These are phyloP conservation scores for Torulaspora pretoriensis DNA, from an alignment of 1,139 yeast genomes.

Conservation along the genomic window DNA sequence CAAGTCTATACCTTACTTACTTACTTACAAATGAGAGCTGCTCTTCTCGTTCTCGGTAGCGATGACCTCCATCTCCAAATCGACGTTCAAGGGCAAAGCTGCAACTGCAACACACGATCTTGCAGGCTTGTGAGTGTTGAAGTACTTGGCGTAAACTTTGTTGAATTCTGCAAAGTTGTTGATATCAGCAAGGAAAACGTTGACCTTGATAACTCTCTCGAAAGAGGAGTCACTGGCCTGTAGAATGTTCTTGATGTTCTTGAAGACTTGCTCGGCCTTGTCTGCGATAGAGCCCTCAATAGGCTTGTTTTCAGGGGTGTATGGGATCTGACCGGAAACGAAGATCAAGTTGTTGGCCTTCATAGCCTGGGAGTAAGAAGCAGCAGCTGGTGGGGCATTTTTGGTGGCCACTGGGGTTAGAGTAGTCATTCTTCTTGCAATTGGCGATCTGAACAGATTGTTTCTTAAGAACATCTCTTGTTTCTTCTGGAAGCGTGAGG, in stretches of 20 bases:
- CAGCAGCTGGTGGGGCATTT: conserved; percentile 92
- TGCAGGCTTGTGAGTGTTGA: conserved; percentile 82
- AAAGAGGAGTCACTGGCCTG: conserved; percentile 79
- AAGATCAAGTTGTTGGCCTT: conserved; percentile 82
- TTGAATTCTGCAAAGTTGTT: conserved; percentile 76
- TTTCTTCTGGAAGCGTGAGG: neutral
- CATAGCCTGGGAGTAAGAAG: conserved; percentile 90
- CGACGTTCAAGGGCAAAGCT: conserved; percentile 78
- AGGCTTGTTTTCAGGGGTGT: conserved; percentile 76
- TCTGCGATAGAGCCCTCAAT: conserved; percentile 72
- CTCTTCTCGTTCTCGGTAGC: conserved; percentile 51
- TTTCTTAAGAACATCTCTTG: conserved; percentile 19
- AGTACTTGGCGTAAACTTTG: conserved; percentile 75
- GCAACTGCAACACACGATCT: conserved; percentile 94
- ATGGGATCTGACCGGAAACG: conserved; percentile 94
- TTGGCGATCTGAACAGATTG: conserved; percentile 19
- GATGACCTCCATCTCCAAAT: conserved; percentile 68
- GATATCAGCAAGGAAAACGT: conserved; percentile 86
- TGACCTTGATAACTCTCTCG: conserved; percentile 79
- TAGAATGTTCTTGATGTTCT: conserved; percentile 70
- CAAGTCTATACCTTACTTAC: neutral
- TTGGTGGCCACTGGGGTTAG: conserved; percentile 47
- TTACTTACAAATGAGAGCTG: neutral
- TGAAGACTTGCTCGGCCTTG: conserved; percentile 79
- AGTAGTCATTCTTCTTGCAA: conserved; percentile 30